Base-by-base conservation (phyloP, 345 rosid genomes). In the Linum tenue region DNA sequence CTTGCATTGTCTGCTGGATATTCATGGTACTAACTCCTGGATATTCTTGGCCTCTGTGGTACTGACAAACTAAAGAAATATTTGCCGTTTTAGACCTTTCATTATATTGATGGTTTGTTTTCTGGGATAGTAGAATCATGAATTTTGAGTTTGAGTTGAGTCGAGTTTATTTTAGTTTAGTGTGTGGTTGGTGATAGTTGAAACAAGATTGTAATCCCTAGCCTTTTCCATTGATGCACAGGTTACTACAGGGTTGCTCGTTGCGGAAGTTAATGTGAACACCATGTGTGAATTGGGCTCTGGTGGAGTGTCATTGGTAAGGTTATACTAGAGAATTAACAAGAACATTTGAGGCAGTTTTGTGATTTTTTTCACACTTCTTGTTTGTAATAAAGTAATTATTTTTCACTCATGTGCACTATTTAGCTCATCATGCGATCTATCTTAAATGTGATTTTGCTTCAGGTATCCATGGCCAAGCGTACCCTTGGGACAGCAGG, bases 201-300 rank as follows among this genome's bases (percentile, higher is more conserved):
- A 22, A 22, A 22, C 31, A 22, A 22, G 31, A 22, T 22, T 22
- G 31, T 22, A 22, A 22, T 22, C 10, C 59, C 55, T 36, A 2
- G 22, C 16, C n/a, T 43, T 56, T 57, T 57, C 12, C 55, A 59
- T 48, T 51, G 56, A 31, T 35, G 16, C 67, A 71, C 82, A 89
- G 98, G 92, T 92, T 69, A 84, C 82, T 31, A 92, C 96, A 5
- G 96, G 98, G 61, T 72, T 92, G 78, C 90, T 92, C 35, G 55
- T 89, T 73, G 97, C 98, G 63, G 98, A 88, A 84, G 94, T 91
- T 39, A 91, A 88, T 75, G 90, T 88, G 63, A 87, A 78, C 59
- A 89, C 98, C 15, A 89, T 92, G 98, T 81, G 87, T 59, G 97
- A 92, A 76, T 59, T 92, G 71, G 98, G 98, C 67, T 83, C 98